Percentiles rank a stretch among this genome's conserved stretches.
phyloP scores from a whole-genome alignment of 257 asterid genomes.

The Nicotiana attenuata region DNA sequence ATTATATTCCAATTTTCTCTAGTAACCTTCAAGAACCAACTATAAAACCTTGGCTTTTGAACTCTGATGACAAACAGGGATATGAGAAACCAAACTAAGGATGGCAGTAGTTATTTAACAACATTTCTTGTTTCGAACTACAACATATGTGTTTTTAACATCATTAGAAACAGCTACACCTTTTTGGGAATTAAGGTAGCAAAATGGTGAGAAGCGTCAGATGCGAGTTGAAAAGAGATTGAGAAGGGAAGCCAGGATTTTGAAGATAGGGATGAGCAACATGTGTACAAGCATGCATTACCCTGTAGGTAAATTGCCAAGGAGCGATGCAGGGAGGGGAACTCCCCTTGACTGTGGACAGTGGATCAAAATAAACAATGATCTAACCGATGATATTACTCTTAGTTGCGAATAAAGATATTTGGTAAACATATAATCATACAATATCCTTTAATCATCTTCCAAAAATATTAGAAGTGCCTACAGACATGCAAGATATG shows the following conservation, averaged over 20 bases:
- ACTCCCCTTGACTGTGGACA: too few relatives aligned
- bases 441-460: neutral
- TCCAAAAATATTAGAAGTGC: neutral
- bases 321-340: too few relatives aligned
- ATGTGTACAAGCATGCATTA: too few relatives aligned
- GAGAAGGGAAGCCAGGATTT: too few relatives aligned
- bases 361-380: neutral
- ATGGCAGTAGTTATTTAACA: neutral
- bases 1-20: neutral
- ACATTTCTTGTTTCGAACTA: neutral
- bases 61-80: neutral
- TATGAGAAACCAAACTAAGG: neutral
- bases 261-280: too few relatives aligned
- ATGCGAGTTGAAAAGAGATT: too few relatives aligned
- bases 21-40: neutral
- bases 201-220: too few relatives aligned
- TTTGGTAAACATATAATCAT: neutral
- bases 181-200: too few relatives aligned
- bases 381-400: neutral
- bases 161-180: too few relatives aligned
- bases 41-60: neutral
- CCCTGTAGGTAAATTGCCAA: too few relatives aligned
- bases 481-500: neutral
- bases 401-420: neutral
- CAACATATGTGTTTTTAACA: neutral